Evolutionary conservation across 768 basidiomycete species (phyloP), one percentile per base, ranked within the genome.

Genomic region (Tephrocybe rancida): DNA sequence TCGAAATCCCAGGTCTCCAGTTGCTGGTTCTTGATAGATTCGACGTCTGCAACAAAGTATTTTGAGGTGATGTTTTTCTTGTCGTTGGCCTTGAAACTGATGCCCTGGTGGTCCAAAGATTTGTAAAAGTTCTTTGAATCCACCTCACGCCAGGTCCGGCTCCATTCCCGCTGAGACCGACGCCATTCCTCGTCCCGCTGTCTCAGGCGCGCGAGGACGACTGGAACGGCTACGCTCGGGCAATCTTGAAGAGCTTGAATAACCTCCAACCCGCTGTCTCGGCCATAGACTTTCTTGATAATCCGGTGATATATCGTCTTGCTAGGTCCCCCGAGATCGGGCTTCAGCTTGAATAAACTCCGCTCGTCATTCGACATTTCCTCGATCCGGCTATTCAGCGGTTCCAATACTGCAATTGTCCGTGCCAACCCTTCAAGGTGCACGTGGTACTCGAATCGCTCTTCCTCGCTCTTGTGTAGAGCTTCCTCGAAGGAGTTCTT

Each of bases 41-140:
- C 92, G 61, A 95, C 88, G 50, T 95, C 88, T 26, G 73, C 77
- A 26, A 93, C 85, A 63, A 96, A 91, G 58, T 86, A 73, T 66
- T 92, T 95, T 38, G 90, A 79, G 6, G 89, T 93, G 64, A 95
- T 89, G 54, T 80, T 82, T 72, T 92, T 92, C 83, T 98, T 98
- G 78, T 99, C 97, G 69, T 93, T 95, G 52, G 80, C 80, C 75
- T 98, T 98, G 85, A 96, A 97, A 54, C 81, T 85, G 68, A 92
- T 90, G 16, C 94, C 95, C 68, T 97, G 95, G 65, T 97, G 93
- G 67, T 99, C 97, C 45, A 98, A 85, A 26, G 90, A 88, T 73
- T 96, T 98, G 85, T 97, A 96, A 67, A 95, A 98, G 75, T 98
- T 98, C 74, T 94, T 95, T 51, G 88, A 88, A 63, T 99, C 94